phyloP scores from a whole-genome alignment of 768 basidiomycete species.

The Boletus coccyginus region DNA sequence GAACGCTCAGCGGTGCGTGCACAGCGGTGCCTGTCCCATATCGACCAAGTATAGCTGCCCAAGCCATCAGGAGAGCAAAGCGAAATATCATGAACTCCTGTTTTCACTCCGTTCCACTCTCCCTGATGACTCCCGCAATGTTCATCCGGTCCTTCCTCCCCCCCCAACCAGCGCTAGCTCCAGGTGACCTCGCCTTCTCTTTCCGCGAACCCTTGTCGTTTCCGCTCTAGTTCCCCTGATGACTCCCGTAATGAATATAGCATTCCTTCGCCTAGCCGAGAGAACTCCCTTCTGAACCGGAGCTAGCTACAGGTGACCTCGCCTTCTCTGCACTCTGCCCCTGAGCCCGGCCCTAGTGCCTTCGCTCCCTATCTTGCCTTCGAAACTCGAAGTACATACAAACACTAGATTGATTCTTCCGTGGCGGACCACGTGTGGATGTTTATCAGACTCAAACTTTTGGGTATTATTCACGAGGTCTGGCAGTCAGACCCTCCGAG shows the following conservation, averaged over 20 bases:
- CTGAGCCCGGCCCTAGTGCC: neutral
- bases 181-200: neutral
- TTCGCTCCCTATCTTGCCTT: slow-evolving; percentile 33
- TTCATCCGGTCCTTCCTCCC: slow-evolving; percentile 42
- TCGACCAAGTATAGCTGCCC: neutral
- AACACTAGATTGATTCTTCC: slow-evolving; percentile 45
- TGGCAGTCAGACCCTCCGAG: slow-evolving; percentile 38
- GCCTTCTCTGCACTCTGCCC: neutral
- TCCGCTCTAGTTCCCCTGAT: slow-evolving; percentile 42
- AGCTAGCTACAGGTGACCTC: slow-evolving; percentile 1
- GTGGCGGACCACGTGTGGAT: slow-evolving; percentile 22
- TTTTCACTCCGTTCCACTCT: slow-evolving; percentile 41
- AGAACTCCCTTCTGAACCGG: slow-evolving; percentile 25
- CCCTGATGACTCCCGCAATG: slow-evolving; percentile 56
- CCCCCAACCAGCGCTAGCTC: slow-evolving; percentile 18
- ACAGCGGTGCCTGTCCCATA: slow-evolving; percentile 46
- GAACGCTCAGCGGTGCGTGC: slow-evolving; percentile 11
- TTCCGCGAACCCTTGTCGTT: no score
- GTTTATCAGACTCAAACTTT: slow-evolving; percentile 41
- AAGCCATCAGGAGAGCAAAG: slow-evolving; percentile 32
- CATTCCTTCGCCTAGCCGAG: slow-evolving; percentile 46
- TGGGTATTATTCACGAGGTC: slow-evolving; percentile 52
- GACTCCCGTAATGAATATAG: slow-evolving; percentile 56
- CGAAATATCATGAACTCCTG: slow-evolving; percentile 14
- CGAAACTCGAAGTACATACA: slow-evolving; percentile 3